Percentiles rank a stretch among this genome's conserved stretches.
phyloP scores from a whole-genome alignment of 2,329 filamentous ascomycete species.

The Botrytis cinerea region DNA sequence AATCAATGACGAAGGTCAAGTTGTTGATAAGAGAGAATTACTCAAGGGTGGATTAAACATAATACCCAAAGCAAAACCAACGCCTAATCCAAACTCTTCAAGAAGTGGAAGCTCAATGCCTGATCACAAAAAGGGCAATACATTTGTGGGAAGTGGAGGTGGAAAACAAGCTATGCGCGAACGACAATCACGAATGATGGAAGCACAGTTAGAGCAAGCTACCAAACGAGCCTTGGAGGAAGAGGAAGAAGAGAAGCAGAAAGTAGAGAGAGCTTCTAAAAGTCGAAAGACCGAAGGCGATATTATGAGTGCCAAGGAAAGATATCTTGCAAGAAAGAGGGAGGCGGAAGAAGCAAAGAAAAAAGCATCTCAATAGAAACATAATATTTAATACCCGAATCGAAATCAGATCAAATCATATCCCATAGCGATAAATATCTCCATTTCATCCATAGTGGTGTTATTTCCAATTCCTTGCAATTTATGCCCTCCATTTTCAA shows the following conservation, averaged over 20 bases:
- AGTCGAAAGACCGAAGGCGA: conserved; percentile 76
- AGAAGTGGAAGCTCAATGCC: conserved; percentile 31
- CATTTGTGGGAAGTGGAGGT: conserved; percentile 48
- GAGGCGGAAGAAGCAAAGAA: conserved; percentile 71
- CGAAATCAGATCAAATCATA: background rate
- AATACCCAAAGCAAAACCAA: conserved; percentile 59
- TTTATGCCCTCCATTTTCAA: background rate
- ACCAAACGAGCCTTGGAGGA: conserved; percentile 72
- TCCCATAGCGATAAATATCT: background rate
- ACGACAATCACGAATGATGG: conserved; percentile 76
- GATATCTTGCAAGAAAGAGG: conserved; percentile 75
- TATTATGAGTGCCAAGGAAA: conserved; percentile 75
- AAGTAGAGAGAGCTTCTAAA: conserved; percentile 67
- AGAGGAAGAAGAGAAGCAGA: conserved; percentile 63
- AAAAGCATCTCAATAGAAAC: conserved; percentile 39
- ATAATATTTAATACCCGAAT: background rate
- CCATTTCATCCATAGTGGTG: conserved; percentile 10
- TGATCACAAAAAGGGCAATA: conserved; percentile 38
- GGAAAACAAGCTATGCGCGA: conserved; percentile 70
- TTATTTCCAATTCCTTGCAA: conserved; percentile 5
- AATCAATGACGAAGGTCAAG: conserved; percentile 79
- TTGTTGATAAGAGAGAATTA: conserved; percentile 81
- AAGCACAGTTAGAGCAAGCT: conserved; percentile 72
- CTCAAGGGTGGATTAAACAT: conserved; percentile 76
- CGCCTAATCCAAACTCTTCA: conserved; percentile 34